These are phyloP conservation scores for Penicillium lagena DNA, from an alignment of 495 filamentous ascomycete species.

Conservation along the genomic window DNA sequence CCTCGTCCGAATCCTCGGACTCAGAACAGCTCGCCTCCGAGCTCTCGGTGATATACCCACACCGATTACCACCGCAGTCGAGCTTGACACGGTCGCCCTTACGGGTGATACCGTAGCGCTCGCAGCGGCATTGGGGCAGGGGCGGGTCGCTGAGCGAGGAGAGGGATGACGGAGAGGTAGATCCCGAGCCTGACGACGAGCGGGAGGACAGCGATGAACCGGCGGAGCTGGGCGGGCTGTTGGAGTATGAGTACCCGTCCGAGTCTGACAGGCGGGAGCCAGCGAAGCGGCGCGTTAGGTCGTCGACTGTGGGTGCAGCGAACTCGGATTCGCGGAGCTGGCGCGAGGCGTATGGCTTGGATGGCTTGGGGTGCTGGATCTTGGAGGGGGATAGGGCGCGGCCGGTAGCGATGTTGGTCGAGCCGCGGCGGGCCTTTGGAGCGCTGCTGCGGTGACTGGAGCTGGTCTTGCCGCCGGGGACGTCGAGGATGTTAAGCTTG, in stretches of 20 bases:
- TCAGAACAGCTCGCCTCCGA: slow-evolving; percentile 46
- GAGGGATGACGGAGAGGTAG: slow-evolving; percentile 64
- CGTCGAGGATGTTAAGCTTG: slow-evolving; percentile 75
- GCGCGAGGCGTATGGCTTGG: slow-evolving; percentile 77
- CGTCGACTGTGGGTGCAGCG: slow-evolving; percentile 55
- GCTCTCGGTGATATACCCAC: slow-evolving; percentile 64
- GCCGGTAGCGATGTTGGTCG: slow-evolving; percentile 71
- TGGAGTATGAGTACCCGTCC: slow-evolving; percentile 58
- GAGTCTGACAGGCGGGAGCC: slow-evolving; percentile 66
- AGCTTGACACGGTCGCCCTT: slow-evolving; percentile 87
- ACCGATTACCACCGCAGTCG: slow-evolving; percentile 83
- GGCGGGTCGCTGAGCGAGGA: slow-evolving; percentile 67
- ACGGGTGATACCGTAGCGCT: slow-evolving; percentile 94
- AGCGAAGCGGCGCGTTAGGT: slow-evolving; percentile 68
- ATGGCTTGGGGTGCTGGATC: slow-evolving; percentile 86
- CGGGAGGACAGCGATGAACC: slow-evolving; percentile 72
- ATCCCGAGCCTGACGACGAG: slow-evolving; percentile 47
- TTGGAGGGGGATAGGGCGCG: slow-evolving; percentile 80
- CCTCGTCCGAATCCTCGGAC: slow-evolving; percentile 56
- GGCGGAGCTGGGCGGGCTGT: slow-evolving; percentile 64
- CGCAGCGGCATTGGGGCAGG: slow-evolving; percentile 69
- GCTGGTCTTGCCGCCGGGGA: slow-evolving; percentile 41
- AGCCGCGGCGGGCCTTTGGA: slow-evolving; percentile 23
- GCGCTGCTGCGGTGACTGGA: slow-evolving; percentile 9
- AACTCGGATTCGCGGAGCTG: slow-evolving; percentile 77